These are phyloP conservation scores for Lanmaoa rubissima DNA, from an alignment of 768 basidiomycete species.

Conservation along the genomic window DNA sequence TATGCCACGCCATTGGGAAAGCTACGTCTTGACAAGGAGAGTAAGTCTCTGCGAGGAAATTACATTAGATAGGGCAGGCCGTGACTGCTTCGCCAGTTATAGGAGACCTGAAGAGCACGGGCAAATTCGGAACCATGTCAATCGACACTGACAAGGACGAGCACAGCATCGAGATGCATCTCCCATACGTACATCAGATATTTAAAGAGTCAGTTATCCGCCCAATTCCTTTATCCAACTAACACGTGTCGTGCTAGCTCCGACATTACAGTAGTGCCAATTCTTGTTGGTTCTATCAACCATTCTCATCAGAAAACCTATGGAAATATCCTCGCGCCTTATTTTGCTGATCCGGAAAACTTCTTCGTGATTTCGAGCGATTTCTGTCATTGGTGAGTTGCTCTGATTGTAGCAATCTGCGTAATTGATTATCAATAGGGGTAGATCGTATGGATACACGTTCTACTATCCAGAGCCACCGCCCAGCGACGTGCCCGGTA, in stretches of 20 bases:
- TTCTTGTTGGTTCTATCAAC: slow-evolving; percentile 81
- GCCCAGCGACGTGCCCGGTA: slow-evolving; percentile 43
- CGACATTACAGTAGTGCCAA: slow-evolving; percentile 82
- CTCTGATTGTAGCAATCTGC: neutral
- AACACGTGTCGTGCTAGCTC: slow-evolving; percentile 38
- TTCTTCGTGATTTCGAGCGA: slow-evolving; percentile 92
- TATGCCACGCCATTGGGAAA: slow-evolving; percentile 88
- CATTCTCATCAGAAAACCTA: slow-evolving; percentile 56
- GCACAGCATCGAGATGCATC: slow-evolving; percentile 97
- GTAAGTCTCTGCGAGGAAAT: slow-evolving; percentile 44
- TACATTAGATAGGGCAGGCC: neutral
- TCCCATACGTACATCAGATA: slow-evolving; percentile 84
- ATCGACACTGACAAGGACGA: slow-evolving; percentile 82
- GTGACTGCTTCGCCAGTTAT: slow-evolving; percentile 16
- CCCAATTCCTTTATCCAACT: slow-evolving; percentile 1
- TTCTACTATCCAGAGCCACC: slow-evolving; percentile 74
- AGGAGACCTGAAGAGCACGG: slow-evolving; percentile 11
- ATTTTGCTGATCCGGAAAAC: slow-evolving; percentile 73
- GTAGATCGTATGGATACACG: slow-evolving; percentile 82
- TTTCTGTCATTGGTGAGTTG: slow-evolving; percentile 91
- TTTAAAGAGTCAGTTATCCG: slow-evolving; percentile 64
- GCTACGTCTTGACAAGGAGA: slow-evolving; percentile 72
- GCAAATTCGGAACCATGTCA: slow-evolving; percentile 66
- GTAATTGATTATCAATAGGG: slow-evolving; percentile 47
- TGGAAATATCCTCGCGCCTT: slow-evolving; percentile 76